These are phyloP conservation scores for Boletus rubescentipes DNA, from an alignment of 768 basidiomycete genomes.

Conservation along the genomic window DNA sequence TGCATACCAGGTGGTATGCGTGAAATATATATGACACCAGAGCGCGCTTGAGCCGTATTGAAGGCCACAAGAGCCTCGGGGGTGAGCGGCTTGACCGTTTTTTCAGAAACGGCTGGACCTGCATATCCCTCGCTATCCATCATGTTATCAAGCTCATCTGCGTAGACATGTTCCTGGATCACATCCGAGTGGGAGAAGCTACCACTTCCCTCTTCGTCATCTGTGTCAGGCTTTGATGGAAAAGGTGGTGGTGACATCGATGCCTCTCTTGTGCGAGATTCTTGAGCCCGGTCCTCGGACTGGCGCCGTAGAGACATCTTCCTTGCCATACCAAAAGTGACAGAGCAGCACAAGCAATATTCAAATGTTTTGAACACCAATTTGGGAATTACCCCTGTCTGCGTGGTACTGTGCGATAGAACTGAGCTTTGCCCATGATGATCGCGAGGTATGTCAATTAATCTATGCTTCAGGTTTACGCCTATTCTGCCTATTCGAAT, in stretches of 20 bases:
- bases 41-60: slow-evolving; percentile 66
- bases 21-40: slow-evolving; percentile 93
- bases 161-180: slow-evolving; percentile 28
- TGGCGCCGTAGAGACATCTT: not conserved
- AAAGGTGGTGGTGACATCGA: not conserved
- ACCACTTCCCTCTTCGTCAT: not conserved
- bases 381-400: slow-evolving; percentile 10
- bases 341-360: not conserved
- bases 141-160: slow-evolving; percentile 23
- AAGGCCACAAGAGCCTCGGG: slow-evolving; percentile 74
- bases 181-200: slow-evolving; percentile 4
- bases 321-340: slow-evolving; percentile 4
- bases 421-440: not conserved
- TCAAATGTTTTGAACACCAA: not conserved
- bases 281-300: not conserved
- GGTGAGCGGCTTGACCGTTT: slow-evolving; percentile 70
- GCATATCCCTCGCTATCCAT: slow-evolving; percentile 62
- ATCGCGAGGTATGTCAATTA: not conserved
- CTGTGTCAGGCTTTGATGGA: not conserved
- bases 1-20: slow-evolving; percentile 98
- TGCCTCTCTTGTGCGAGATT: not conserved
- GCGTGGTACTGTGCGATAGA: too few species aligned
- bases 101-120: slow-evolving; percentile 40
- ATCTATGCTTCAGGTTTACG: not conserved
- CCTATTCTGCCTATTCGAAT: not conserved